Conservation (phyloP, 768 basidiomycete species). For the Sistotremastrum suecicum region DNA sequence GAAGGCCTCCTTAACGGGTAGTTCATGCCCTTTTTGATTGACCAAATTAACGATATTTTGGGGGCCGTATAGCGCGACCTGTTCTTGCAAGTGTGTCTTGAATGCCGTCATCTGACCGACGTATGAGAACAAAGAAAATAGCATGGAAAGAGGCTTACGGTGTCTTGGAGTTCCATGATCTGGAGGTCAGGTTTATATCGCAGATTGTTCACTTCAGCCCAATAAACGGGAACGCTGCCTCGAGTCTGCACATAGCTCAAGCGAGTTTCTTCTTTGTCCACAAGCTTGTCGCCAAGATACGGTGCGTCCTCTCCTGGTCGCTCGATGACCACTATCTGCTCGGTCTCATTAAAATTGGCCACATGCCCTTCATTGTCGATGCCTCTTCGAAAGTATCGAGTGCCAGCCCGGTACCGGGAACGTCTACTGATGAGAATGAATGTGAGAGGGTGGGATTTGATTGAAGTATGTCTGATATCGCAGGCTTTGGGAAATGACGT, state of each 20-base stretch:
- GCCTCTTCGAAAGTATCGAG: constrained; percentile 92
- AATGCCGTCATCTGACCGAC: constrained; percentile 48
- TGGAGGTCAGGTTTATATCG: constrained; percentile 94
- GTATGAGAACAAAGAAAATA: constrained; percentile 3
- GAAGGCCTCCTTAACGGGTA: constrained; percentile 89
- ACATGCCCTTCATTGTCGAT: constrained; percentile 81
- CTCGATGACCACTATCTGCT: constrained; percentile 80
- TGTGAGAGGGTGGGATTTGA: constrained; percentile 69
- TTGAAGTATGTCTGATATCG: constrained; percentile 59
- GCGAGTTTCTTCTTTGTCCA: constrained; percentile 39
- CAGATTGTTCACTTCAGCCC: constrained; percentile 92
- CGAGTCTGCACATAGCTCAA: constrained; percentile 88
- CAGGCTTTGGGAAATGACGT: constrained; percentile 42
- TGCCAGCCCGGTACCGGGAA: constrained; percentile 88
- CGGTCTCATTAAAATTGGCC: constrained; percentile 97
- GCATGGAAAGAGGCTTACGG: constrained; percentile 34
- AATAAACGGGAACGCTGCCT: constrained; percentile 88
- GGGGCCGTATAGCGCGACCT: constrained; percentile 60
- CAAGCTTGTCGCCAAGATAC: background rate
- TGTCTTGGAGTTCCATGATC: constrained; percentile 84
- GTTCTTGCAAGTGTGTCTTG: constrained; percentile 58
- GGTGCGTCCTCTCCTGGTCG: constrained; percentile 11
- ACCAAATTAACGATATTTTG: constrained; percentile 81
- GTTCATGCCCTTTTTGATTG: constrained; percentile 87
- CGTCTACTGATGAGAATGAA: constrained; percentile 86